Evolutionary conservation across 148 eudicot species (phyloP), one percentile per base, ranked within the genome.

Genomic region (Beta vulgaris): DNA sequence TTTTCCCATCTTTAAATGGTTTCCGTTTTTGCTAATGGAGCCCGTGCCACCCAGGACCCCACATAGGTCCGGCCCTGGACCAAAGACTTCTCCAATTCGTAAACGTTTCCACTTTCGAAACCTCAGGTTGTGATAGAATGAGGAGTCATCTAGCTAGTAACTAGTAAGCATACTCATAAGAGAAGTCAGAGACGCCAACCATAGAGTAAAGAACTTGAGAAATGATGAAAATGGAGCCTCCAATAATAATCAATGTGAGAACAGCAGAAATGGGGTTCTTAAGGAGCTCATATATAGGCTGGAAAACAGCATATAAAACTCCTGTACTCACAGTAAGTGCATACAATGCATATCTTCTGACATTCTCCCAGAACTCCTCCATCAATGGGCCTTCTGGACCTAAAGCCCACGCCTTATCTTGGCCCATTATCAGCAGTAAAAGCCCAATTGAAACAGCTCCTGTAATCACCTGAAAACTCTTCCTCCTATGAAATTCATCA

Each of bases 281-380:
- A 76, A 88, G 74, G 49, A 92, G 74, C 89, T 92, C 92, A 34
- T 64, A 19, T 0, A 86, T 82, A 0, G 95, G 92, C 90, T 83
- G 82, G 34, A 90, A 78, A 7, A 90, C 82, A 9, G 86, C 55
- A 39, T 79, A 90, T 2, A 87, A 23, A 42, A 84, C 92, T 26
- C 96, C 96, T 2, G 92, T 89, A 66, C 96, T 91, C 28, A 91
- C 96, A 8, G 96, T 91, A 23, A 91, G 73, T 0, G 84, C 91
- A 82, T 88, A 91, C 31, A 91, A 82, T 6, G 73, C 92, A 79
- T 91, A 91, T 82, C 96, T 91, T 73, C 96, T 91, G 71, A 91
- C 89, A 76, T 91, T 91, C 77, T 91, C 96, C 96, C 96, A 91
- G 76, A 91, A 91, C 6, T 91, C 95, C 75, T 92, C 93, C 86